Conservation (phyloP, 805 yeast genomes). For the Wickerhamiella domercqiae region DNA sequence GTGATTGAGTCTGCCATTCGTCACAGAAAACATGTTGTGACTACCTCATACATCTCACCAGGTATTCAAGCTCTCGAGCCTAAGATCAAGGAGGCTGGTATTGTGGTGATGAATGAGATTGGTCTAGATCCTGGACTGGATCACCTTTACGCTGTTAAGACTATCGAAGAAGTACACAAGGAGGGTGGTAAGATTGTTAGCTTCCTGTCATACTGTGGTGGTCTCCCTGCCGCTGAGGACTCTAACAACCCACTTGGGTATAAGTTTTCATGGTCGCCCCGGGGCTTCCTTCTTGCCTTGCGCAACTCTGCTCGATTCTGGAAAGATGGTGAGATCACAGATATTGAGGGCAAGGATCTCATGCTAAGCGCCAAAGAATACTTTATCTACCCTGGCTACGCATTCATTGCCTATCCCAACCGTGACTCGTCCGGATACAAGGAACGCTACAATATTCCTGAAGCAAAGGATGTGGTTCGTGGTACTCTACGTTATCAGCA, state of each 20-base stretch:
- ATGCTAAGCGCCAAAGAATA: slow-evolving; percentile 94
- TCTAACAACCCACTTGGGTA: slow-evolving; percentile 97
- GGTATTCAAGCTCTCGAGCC: slow-evolving; percentile 77
- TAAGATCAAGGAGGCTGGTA: slow-evolving; percentile 81
- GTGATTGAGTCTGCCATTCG: slow-evolving; percentile 91
- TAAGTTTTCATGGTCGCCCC: slow-evolving; percentile 97
- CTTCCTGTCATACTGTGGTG: slow-evolving; percentile 96
- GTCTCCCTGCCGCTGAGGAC: slow-evolving; percentile 94
- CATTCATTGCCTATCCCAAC: slow-evolving; percentile 92
- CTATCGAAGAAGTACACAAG: slow-evolving; percentile 90
- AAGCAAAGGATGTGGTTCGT: slow-evolving; percentile 91
- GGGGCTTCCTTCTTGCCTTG: slow-evolving; percentile 92
- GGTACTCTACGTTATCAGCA: slow-evolving; percentile 98
- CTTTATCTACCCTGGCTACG: slow-evolving; percentile 88
- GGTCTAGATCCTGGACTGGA: slow-evolving; percentile 99
- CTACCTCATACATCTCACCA: slow-evolving; percentile 94
- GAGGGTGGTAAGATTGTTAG: slow-evolving; percentile 85
- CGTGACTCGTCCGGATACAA: slow-evolving; percentile 92
- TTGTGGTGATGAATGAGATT: slow-evolving; percentile 95
- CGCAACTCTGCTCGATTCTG: slow-evolving; percentile 86
- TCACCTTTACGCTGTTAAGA: slow-evolving; percentile 95
- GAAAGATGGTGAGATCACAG: slow-evolving; percentile 68
- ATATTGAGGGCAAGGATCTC: slow-evolving; percentile 73
- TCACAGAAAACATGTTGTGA: slow-evolving; percentile 74
- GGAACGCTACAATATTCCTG: slow-evolving; percentile 87